Conservation (phyloP, 2,329 filamentous ascomycete species). For the Neofusicoccum ribis region DNA sequence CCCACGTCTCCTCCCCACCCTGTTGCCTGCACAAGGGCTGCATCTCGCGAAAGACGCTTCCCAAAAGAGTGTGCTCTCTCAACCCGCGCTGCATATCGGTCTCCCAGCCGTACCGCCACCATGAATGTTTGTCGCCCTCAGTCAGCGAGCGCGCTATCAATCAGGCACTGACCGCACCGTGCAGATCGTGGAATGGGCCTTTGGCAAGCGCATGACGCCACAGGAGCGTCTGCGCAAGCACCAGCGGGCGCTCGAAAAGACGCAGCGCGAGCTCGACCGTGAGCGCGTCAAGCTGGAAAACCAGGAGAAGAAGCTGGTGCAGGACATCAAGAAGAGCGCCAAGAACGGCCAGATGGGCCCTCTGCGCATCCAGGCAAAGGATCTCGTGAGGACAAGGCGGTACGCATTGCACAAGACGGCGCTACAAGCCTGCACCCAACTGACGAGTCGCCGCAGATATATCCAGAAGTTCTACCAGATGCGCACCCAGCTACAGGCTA, state of each 20-base stretch:
- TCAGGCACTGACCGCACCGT: slow-evolving; percentile 25
- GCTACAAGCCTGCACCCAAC: slow-evolving; percentile 16
- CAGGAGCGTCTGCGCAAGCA: slow-evolving; percentile 90
- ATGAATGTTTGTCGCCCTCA: slow-evolving; percentile 59
- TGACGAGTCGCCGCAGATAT: slow-evolving; percentile 59
- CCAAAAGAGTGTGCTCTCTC: background rate
- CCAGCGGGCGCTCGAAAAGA: slow-evolving; percentile 95
- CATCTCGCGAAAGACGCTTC: slow-evolving; percentile 6
- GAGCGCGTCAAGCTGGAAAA: slow-evolving; percentile 95
- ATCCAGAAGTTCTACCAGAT: slow-evolving; percentile 99
- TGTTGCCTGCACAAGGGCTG: slow-evolving; percentile 15
- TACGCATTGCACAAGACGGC: slow-evolving; percentile 33
- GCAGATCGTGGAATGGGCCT: slow-evolving; percentile 97
- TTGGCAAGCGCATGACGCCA: slow-evolving; percentile 98
- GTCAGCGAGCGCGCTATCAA: background rate
- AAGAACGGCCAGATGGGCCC: slow-evolving; percentile 99
- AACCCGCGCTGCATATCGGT: background rate
- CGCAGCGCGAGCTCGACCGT: slow-evolving; percentile 91
- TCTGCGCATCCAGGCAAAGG: slow-evolving; percentile 97
- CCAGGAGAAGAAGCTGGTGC: slow-evolving; percentile 94
- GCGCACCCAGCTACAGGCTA: slow-evolving; percentile 95
- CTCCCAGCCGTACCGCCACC: slow-evolving; percentile 25
- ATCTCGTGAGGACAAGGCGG: slow-evolving; percentile 87
- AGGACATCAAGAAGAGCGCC: slow-evolving; percentile 96
- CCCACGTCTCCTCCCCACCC: slow-evolving; percentile 18